Evolutionary conservation across 2,329 filamentous ascomycete species (phyloP).

Genomic region (Dryadomyces quercivorus): DNA sequence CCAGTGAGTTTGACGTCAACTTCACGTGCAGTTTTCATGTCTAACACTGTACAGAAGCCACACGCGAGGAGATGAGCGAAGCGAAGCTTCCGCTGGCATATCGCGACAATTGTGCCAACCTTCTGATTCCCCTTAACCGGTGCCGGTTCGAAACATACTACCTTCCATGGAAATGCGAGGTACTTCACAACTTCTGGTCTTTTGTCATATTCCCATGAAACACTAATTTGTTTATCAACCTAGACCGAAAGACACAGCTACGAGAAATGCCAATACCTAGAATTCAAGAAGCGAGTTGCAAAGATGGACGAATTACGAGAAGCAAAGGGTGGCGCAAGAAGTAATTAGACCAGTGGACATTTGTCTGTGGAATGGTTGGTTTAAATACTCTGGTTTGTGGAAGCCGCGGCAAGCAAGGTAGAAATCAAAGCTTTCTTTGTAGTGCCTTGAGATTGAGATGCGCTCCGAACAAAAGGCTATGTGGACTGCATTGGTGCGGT

Average conservation of each 20-base stretch:
- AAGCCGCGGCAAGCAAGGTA: too few relatives aligned
- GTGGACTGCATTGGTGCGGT: too few relatives aligned
- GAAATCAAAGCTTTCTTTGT: too few relatives aligned
- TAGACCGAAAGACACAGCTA: slow-evolving; percentile 95
- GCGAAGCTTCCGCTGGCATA: slow-evolving; percentile 81
- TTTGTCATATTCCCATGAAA: too few relatives aligned
- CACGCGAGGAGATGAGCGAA: slow-evolving; percentile 86
- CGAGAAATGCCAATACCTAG: slow-evolving; percentile 98
- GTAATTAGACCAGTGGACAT: neutral
- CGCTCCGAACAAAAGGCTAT: too few relatives aligned
- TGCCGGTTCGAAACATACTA: slow-evolving; percentile 90
- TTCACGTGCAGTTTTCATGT: neutral
- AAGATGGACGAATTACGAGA: slow-evolving; percentile 97
- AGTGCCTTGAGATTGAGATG: too few relatives aligned
- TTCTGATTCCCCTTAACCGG: slow-evolving; percentile 89
- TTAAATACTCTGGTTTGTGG: too few relatives aligned
- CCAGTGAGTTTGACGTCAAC: neutral
- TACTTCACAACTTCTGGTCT: slow-evolving; percentile 25
- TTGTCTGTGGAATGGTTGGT: neutral
- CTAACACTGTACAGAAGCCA: slow-evolving; percentile 44
- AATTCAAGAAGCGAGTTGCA: slow-evolving; percentile 95
- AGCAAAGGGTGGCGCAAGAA: slow-evolving; percentile 43
- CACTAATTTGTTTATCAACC: neutral
- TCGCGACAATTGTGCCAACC: slow-evolving; percentile 88
- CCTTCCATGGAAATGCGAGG: slow-evolving; percentile 94